Evolutionary conservation across 2,329 filamentous ascomycete genomes (phyloP).

Genomic region (Neonectria neomacrospora): DNA sequence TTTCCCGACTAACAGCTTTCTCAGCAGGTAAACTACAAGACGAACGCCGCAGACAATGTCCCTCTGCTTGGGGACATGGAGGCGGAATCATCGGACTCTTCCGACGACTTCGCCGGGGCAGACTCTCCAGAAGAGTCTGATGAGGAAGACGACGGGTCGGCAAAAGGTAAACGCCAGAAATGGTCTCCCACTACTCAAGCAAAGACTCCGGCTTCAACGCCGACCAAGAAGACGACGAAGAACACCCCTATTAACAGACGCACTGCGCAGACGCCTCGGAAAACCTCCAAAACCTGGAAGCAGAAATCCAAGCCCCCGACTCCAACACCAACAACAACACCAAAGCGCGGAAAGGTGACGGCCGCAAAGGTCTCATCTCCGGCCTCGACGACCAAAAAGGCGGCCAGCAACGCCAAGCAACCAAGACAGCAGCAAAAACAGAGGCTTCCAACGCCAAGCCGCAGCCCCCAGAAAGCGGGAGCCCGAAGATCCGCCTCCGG

Average conservation of each 20-base stretch:
- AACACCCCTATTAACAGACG: slow-evolving; percentile 49
- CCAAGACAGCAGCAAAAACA: slow-evolving; percentile 25
- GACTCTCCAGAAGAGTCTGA: slow-evolving; percentile 48
- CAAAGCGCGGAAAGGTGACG: slow-evolving; percentile 30
- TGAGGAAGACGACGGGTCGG: slow-evolving; percentile 39
- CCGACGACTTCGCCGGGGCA: slow-evolving; percentile 49
- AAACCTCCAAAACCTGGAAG: slow-evolving; percentile 30
- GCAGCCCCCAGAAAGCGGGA: slow-evolving; percentile 26
- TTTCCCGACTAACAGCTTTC: slow-evolving; percentile 29
- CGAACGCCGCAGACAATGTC: slow-evolving; percentile 34
- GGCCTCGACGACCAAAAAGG: slow-evolving; percentile 20
- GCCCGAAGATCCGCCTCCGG: slow-evolving; percentile 9
- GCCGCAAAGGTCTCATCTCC: slow-evolving; percentile 24
- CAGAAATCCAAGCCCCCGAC: slow-evolving; percentile 28
- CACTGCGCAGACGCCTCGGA: slow-evolving; percentile 47
- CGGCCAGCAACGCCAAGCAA: slow-evolving; percentile 42
- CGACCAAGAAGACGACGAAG: slow-evolving; percentile 40
- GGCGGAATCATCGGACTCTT: slow-evolving; percentile 47
- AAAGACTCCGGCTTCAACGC: slow-evolving; percentile 41
- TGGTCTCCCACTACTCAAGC: slow-evolving; percentile 34
- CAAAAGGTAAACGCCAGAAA: slow-evolving; percentile 52
- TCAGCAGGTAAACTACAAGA: slow-evolving; percentile 52
- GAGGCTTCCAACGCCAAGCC: slow-evolving; percentile 25
- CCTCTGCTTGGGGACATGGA: slow-evolving; percentile 42
- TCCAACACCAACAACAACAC: slow-evolving; percentile 36